Evolutionary conservation across 176 grass and related monocot genomes (phyloP), one percentile per base, ranked within the genome.

Genomic region (Chloris gayana): DNA sequence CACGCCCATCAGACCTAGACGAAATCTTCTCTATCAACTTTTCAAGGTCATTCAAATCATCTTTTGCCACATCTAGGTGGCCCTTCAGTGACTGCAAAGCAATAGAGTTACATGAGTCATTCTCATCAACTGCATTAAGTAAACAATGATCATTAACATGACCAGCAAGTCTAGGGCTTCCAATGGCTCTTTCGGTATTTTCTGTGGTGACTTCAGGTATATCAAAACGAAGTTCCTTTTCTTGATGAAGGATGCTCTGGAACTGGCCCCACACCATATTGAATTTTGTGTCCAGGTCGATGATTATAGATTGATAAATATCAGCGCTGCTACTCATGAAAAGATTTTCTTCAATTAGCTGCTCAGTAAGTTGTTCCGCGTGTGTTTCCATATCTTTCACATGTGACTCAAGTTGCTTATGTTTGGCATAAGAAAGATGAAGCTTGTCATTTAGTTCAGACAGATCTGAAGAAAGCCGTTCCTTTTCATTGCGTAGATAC

Each of bases 341-440:
- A 49, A 98, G 24, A 32, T 66, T 91, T 85, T 95, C 88, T 80
- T 95, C 84, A 53, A 92, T 82, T 81, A 98, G 44, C 84, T 94
- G 74, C 56, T 98, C 85, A 29, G 67, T 78, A 57, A 94, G 59
- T 59, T 94, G 79, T 50, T 77, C 90, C 14, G 91, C 70, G 71
- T 74, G 82, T 39, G 83, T 85, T 58, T 89, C 74, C 15, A 83
- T 81, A 84, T 95, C 90, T 82, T 69, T 87, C 46, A 89, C 81
- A 37, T 80, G 86, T 39, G 60, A 80, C 84, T 98, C 92, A 25
- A 93, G 86, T 67, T 81, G 92, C 32, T 67, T 89, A 76, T 89
- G 86, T 68, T 87, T 89, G 45, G 79, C 68, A 67, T 84, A 80
- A 67, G 89, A 85, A 82, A 70, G 22, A 53, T 83, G 79, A 67